Percentiles rank a stretch among this genome's conserved stretches.
Conservation (phyloP, 176 grass and related monocot species). For the Carex cristatella region DNA sequence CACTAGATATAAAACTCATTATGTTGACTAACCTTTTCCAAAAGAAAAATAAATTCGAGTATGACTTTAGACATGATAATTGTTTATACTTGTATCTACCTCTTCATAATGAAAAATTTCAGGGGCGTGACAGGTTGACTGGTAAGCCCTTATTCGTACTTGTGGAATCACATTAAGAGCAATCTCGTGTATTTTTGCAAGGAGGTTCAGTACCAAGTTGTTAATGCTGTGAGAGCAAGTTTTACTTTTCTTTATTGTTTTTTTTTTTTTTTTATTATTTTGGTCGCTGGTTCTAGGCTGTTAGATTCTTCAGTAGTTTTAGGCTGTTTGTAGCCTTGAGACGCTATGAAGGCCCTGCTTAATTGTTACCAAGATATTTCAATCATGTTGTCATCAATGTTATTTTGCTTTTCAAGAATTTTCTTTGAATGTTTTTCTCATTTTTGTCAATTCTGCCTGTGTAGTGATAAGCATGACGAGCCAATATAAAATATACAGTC, state of each 20-base stretch:
- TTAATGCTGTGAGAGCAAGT: not conserved
- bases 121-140: slow-evolving; percentile 58
- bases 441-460: not conserved
- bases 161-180: slow-evolving; percentile 35
- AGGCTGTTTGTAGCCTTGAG: not conserved
- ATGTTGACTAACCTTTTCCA: too few relatives aligned
- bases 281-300: not conserved
- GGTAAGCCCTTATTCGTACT: slow-evolving; percentile 49
- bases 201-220: not conserved
- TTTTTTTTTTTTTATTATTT: not conserved
- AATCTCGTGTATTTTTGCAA: not conserved
- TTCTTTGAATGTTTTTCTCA: not conserved
- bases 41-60: too few relatives aligned
- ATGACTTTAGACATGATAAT: too few relatives aligned
- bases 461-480: too few relatives aligned
- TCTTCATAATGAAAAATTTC: slow-evolving; percentile 1
- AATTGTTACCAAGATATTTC: not conserved
- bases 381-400: slow-evolving; percentile 8
- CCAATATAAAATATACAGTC: too few relatives aligned
- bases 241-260: not conserved
- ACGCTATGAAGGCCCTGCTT: not conserved
- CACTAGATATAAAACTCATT: too few relatives aligned
- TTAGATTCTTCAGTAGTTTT: not conserved
- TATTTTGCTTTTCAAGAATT: not conserved
- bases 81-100: not conserved